phyloP scores from a whole-genome alignment of 768 basidiomycete species.

The Amanita subjunquillea region DNA sequence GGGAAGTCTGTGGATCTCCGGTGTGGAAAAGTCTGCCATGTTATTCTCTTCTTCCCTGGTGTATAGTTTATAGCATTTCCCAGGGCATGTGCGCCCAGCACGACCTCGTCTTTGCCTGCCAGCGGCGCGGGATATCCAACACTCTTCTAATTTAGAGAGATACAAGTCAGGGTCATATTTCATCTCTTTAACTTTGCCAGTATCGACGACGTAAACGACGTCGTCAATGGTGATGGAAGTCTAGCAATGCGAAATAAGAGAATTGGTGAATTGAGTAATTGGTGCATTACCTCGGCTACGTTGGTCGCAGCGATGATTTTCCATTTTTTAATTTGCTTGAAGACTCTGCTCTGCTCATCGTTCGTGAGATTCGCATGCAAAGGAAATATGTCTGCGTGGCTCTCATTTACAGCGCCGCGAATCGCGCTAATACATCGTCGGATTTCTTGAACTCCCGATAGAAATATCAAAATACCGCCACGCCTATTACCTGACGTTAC shows the following conservation, averaged over 20 bases:
- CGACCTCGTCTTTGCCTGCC: constrained; percentile 80
- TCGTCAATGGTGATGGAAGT: constrained; percentile 91
- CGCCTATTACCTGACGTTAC: constrained; percentile 31
- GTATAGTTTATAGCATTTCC: constrained; percentile 83
- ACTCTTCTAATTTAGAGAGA: constrained; percentile 69
- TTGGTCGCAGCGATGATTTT: constrained; percentile 89
- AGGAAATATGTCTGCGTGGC: constrained; percentile 50
- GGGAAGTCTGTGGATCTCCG: constrained; percentile 84
- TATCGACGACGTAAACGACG: constrained; percentile 75
- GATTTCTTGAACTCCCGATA: constrained; percentile 88
- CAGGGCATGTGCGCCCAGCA: constrained; percentile 79
- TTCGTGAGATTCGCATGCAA: constrained; percentile 85
- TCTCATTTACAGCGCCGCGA: constrained; percentile 19
- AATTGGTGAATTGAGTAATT: not conserved
- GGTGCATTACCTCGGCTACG: constrained; percentile 64
- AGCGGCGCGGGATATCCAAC: constrained; percentile 70
- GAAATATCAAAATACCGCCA: constrained; percentile 78
- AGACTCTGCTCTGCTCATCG: constrained; percentile 76
- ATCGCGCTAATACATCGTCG: constrained; percentile 64
- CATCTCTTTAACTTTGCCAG: constrained; percentile 80
- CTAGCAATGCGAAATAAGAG: constrained; percentile 23
- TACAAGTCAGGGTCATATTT: constrained; percentile 61
- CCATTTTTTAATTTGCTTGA: constrained; percentile 51
- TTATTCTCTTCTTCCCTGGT: constrained; percentile 60
- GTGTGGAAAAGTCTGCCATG: constrained; percentile 66